Conservation (phyloP, 192 early-diverging fungal genomes). For the Geranomyces variabilis region DNA sequence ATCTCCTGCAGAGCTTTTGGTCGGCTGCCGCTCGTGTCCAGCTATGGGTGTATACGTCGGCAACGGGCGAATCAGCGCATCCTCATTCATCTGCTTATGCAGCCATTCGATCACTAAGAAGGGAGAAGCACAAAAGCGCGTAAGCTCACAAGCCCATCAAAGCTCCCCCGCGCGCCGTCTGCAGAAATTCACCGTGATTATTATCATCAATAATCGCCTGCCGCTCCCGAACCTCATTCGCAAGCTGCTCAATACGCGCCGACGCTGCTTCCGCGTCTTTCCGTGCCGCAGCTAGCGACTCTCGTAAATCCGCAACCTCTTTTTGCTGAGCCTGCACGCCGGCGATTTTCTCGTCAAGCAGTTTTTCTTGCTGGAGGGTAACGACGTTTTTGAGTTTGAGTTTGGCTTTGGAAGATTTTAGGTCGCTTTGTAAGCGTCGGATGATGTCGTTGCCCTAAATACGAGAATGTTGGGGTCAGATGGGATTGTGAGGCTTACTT, state of each 20-base stretch:
- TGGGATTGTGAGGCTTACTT: background rate
- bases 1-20: background rate
- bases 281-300: constrained; percentile 18
- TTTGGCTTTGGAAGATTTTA: constrained; percentile 54
- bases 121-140: background rate
- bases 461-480: background rate
- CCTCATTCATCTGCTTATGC: constrained; percentile 66
- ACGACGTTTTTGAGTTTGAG: constrained; percentile 62
- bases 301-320: constrained; percentile 42
- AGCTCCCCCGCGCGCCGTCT: too few species aligned
- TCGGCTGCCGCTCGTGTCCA: background rate
- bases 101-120: constrained; percentile 64
- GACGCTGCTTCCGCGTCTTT: constrained; percentile 19
- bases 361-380: constrained; percentile 62
- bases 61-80: constrained; percentile 50
- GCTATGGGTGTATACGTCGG: background rate
- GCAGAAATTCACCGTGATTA: constrained; percentile 57
- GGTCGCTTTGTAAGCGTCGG: constrained; percentile 53
- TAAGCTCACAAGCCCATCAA: background rate
- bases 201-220: constrained; percentile 60
- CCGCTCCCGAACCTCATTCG: constrained; percentile 46
- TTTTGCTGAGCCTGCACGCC: constrained; percentile 43
- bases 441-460: constrained; percentile 66
- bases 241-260: constrained; percentile 38
- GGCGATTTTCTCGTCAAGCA: constrained; percentile 52